Conservation (phyloP, 2,329 filamentous ascomycete species). For the Aspergillus transmontanensis region DNA sequence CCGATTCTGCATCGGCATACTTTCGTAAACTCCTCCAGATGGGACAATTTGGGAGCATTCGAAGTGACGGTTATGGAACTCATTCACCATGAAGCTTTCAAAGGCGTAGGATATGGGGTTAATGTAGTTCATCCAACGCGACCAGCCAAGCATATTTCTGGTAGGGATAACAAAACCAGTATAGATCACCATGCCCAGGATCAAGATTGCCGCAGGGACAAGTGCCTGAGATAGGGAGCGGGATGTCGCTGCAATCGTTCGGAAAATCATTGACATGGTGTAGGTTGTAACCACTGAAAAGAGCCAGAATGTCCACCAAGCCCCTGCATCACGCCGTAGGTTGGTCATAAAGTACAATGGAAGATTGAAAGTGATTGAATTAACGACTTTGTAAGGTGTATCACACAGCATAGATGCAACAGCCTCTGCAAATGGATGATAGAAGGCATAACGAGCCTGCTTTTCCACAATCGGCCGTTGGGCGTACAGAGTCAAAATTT, state of each 20-base stretch:
- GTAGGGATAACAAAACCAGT: conserved; percentile 51
- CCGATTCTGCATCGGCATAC: conserved; percentile 38
- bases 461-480: conserved; percentile 93
- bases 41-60: conserved; percentile 50
- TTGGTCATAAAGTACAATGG: conserved; percentile 87
- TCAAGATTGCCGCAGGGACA: conserved; percentile 57
- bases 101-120: conserved; percentile 81
- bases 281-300: conserved; percentile 73
- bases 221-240: conserved; percentile 64
- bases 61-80: conserved; percentile 70
- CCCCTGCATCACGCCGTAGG: conserved; percentile 69
- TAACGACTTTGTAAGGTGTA: conserved; percentile 78
- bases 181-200: conserved; percentile 49
- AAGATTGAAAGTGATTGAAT: conserved; percentile 75
- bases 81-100: conserved; percentile 79
- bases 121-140: conserved; percentile 79
- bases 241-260: conserved; percentile 75
- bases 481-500: conserved; percentile 56
- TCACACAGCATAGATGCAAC: conserved; percentile 83
- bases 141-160: conserved; percentile 74
- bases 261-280: conserved; percentile 84
- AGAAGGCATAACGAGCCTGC: conserved; percentile 81
- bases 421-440: conserved; percentile 89
- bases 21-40: conserved; percentile 40
- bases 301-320: conserved; percentile 85